phyloP scores from a whole-genome alignment of 129 eudicot genomes.

The Lactuca saligna region DNA sequence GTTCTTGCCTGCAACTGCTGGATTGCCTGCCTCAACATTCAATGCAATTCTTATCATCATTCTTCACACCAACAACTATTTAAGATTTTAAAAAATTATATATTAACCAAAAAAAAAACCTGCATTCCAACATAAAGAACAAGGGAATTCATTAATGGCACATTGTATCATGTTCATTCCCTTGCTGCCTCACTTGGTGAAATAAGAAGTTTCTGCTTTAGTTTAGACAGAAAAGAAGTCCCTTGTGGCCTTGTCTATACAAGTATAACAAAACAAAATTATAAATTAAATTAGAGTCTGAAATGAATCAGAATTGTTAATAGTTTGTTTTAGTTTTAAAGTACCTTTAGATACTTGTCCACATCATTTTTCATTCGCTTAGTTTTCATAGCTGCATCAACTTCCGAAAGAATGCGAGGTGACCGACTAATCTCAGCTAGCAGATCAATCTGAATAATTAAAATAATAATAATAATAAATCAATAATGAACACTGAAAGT shows the following conservation, averaged over 20 bases:
- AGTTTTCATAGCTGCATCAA: conserved; percentile 84
- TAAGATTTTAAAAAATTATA: too few species aligned
- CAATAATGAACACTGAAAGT: too few species aligned
- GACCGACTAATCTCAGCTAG: conserved; percentile 32
- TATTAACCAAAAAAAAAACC: conserved; percentile 31
- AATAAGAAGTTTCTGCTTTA: too few species aligned
- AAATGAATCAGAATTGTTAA: too few species aligned
- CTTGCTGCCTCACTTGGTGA: too few species aligned
- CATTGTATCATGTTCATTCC: not conserved
- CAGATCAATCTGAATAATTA: conserved; percentile 49
- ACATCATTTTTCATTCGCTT: conserved; percentile 84
- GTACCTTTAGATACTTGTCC: conserved; percentile 90
- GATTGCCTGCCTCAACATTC: conserved; percentile 53
- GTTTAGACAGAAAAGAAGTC: too few species aligned
- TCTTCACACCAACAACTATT: too few species aligned
- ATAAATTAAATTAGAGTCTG: too few species aligned
- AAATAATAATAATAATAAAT: too few species aligned
- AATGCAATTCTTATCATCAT: too few species aligned
- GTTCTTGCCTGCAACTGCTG: conserved; percentile 83
- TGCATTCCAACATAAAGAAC: conserved; percentile 95
- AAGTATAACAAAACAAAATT: too few species aligned
- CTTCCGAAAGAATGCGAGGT: conserved; percentile 73
- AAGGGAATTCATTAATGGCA: conserved; percentile 89
- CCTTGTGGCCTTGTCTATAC: too few species aligned
- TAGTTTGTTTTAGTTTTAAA: not conserved